Evolutionary conservation across 2,329 filamentous ascomycete genomes (phyloP), one percentile per base, ranked within the genome.

Genomic region (Diplodia intermedia): DNA sequence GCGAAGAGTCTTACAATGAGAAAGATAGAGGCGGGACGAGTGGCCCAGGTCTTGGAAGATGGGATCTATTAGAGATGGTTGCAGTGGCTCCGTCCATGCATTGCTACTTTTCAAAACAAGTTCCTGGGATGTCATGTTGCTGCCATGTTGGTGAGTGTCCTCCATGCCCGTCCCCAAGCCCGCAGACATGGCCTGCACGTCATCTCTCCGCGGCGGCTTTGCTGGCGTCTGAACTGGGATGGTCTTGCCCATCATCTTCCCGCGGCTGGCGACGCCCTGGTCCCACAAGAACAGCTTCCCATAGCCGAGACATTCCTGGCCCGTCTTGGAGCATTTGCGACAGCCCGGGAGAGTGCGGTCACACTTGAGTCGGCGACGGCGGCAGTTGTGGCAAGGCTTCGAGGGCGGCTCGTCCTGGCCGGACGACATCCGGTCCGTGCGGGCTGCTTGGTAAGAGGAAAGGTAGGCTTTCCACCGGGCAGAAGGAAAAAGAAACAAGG

Each of bases 231-330:
- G 62, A 7, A 36, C 33, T 14, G 20, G 47, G 71, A 82, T 85
- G 29, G 81, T 82, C 72, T 81, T 81, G n/a, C 84, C 84, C 81
- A 85, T 84, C 83, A 85, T 80, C 71, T 83, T 85, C 33, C 84
- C 84, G 12, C 82, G 79, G 54, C 82, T 79, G 55, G 85, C 83
- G 68, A 85, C 83, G 65, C 82, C 82, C 68, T 83, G 80, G 66
- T 86, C 85, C 87, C 87, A 90, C 68, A 87, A 82, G 71, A 88
- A 85, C 56, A 89, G 77, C 73, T 84, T 85, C 69, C 85, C 86
- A 76, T 89, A 89, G 49, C 88, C 88, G 69, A 88, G 83, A 79
- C 88, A 90, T 72, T 86, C 81, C 74, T 86, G 81, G 33, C 86
- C 86, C 52, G 83, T 80, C 72, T 79, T 81, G 66, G 80, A 77